A percentile compares a stretch with the other conserved stretches of the same genome.
phyloP scores from a whole-genome alignment of 495 filamentous ascomycete species.

The Aspergillus taichungensis region DNA sequence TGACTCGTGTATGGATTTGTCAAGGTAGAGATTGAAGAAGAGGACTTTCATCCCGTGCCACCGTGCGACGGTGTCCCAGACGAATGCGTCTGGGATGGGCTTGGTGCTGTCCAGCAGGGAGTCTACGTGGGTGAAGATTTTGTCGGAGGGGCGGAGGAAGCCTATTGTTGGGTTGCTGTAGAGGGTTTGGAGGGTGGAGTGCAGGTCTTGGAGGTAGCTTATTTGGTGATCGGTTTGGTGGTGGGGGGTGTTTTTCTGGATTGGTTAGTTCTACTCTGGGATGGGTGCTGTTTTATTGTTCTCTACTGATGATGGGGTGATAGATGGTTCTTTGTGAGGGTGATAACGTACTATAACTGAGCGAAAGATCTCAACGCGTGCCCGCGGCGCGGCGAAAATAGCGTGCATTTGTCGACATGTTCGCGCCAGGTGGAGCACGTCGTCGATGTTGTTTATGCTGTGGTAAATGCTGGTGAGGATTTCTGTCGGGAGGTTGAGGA shows the following conservation, averaged over 20 bases:
- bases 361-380: background rate
- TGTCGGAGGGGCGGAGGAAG: no score
- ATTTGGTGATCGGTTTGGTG: no score
- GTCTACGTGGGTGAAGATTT: no score
- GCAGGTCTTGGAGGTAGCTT: no score
- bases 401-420: background rate
- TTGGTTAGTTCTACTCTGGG: no score
- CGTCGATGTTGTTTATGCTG: background rate
- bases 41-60: conserved; percentile 1
- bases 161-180: no score
- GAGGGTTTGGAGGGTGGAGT: background rate
- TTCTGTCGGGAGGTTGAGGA: background rate
- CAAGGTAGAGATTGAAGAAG: conserved; percentile 2
- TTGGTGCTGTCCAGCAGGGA: no score
- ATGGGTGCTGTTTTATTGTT: no score
- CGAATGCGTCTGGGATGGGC: no score
- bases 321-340: no score
- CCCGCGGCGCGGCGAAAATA: background rate
- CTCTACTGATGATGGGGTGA: no score
- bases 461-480: background rate
- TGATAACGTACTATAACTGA: background rate
- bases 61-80: background rate
- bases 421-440: background rate
- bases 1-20: background rate
- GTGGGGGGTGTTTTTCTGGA: no score